These are phyloP conservation scores for Diplocarpon mali DNA, from an alignment of 2,329 filamentous ascomycete genomes.

Conservation along the genomic window DNA sequence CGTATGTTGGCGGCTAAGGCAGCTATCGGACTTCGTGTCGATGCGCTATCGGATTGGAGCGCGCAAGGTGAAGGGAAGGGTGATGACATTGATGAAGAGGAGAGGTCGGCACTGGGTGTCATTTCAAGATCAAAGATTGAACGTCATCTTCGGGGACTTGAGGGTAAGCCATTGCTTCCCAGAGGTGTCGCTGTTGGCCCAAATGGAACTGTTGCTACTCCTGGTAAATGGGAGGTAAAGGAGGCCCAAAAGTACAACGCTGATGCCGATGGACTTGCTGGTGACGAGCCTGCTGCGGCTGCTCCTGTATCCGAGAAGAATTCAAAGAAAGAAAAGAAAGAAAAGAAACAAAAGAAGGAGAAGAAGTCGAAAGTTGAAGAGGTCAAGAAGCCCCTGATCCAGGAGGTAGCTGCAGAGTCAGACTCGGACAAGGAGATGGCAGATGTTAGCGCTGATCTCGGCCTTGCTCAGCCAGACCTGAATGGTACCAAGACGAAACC, in stretches of 20 bases:
- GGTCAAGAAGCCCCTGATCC: constrained; percentile 18
- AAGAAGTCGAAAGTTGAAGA: constrained; percentile 28
- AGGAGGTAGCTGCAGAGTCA: constrained; percentile 25
- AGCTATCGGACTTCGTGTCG: constrained; percentile 83
- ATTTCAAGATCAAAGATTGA: constrained; percentile 62
- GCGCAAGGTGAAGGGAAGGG: constrained; percentile 54
- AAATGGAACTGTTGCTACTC: constrained; percentile 48
- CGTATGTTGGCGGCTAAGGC: constrained; percentile 92
- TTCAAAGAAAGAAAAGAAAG: constrained; percentile 38
- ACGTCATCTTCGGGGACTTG: constrained; percentile 63
- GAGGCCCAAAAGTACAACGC: constrained; percentile 90
- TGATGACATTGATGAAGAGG: constrained; percentile 69
- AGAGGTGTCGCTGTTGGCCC: constrained; percentile 66
- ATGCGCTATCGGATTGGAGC: constrained; percentile 72
- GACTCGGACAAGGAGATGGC: constrained; percentile 23
- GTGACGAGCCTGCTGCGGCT: constrained; percentile 50
- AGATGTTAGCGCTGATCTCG: constrained; percentile 18
- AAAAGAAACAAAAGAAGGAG: constrained; percentile 32
- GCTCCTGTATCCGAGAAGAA: constrained; percentile 35
- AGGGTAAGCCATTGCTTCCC: constrained; percentile 79
- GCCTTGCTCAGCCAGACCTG: constrained; percentile 9
- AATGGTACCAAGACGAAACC: constrained; percentile 20
- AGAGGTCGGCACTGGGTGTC: constrained; percentile 72
- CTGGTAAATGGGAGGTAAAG: constrained; percentile 82
- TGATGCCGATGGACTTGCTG: constrained; percentile 76